phyloP scores from a whole-genome alignment of 208 protist genomes.

The Trypanosoma vivax region DNA sequence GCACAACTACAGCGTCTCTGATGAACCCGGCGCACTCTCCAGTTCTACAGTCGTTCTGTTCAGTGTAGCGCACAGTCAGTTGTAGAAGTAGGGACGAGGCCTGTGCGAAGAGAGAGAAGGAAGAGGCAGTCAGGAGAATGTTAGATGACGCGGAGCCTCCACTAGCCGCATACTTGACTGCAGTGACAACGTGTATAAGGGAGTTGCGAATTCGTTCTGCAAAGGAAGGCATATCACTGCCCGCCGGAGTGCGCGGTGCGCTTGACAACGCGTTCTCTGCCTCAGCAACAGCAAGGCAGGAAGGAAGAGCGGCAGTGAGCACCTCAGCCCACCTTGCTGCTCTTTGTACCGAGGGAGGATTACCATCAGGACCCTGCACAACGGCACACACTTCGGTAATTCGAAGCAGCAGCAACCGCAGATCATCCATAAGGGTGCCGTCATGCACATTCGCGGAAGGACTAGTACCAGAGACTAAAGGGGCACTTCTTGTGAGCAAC shows the following conservation, averaged over 20 bases:
- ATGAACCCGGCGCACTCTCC: slow-evolving; percentile 40
- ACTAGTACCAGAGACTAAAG: neutral
- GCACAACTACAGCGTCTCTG: slow-evolving; percentile 37
- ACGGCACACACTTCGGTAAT: neutral
- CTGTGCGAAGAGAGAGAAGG: slow-evolving; percentile 59
- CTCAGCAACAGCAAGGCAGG: slow-evolving; percentile 5
- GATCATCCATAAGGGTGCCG: neutral
- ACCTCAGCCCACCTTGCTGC: slow-evolving; percentile 15
- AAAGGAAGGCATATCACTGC: neutral
- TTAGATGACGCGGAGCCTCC: neutral
- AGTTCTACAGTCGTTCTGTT: neutral
- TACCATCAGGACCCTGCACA: neutral
- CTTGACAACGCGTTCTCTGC: slow-evolving; percentile 4
- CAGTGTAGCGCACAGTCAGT: slow-evolving; percentile 13
- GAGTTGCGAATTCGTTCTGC: neutral
- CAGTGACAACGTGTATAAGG: slow-evolving; percentile 2
- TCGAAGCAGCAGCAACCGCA: slow-evolving; percentile 4
- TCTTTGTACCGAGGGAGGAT: no score
- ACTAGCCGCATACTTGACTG: neutral
- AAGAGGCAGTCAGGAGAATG: slow-evolving; percentile 6
- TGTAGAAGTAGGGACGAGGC: slow-evolving; percentile 52
- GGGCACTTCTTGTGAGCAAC: slow-evolving; percentile 19
- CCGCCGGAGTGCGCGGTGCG: no score
- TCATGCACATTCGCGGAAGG: neutral
- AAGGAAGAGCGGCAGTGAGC: slow-evolving; percentile 9